phyloP scores from a whole-genome alignment of 495 filamentous ascomycete genomes.

The Daldinia bambusicola region DNA sequence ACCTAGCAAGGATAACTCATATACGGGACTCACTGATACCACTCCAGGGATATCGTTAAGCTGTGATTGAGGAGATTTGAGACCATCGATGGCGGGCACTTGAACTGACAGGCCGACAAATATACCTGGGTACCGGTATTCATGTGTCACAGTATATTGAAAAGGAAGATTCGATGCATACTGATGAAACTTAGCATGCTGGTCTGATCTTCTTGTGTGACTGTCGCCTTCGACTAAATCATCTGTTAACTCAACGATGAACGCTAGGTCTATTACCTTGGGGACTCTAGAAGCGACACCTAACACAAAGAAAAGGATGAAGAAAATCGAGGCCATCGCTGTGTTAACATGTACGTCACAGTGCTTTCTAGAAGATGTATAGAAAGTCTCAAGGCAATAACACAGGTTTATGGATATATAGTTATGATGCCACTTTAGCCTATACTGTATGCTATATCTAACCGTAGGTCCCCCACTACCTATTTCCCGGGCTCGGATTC shows the following conservation, averaged over 20 bases:
- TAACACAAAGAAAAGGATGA: neutral
- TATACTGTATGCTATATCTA: conserved; percentile 12
- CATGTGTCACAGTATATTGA: conserved; percentile 35
- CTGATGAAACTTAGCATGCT: conserved; percentile 31
- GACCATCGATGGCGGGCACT: conserved; percentile 14
- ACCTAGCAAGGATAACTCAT: conserved; percentile 24
- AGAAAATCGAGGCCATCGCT: neutral
- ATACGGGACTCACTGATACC: conserved; percentile 33
- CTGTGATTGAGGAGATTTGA: conserved; percentile 4
- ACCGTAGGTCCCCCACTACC: neutral
- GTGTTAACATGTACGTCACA: neutral
- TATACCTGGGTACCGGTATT: conserved; percentile 34
- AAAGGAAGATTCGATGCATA: conserved; percentile 29
- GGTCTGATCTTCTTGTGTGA: conserved; percentile 13
- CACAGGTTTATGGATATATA: neutral
- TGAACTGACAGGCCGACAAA: conserved; percentile 42
- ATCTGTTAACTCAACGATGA: conserved; percentile 26
- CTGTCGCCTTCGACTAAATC: neutral
- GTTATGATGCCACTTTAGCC: conserved; percentile 23
- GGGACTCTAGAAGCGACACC: conserved; percentile 14
- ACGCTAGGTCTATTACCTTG: conserved; percentile 18
- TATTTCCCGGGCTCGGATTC: neutral
- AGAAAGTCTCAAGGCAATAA: neutral
- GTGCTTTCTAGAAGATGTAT: neutral
- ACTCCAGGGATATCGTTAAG: conserved; percentile 32